Conservation (phyloP, 179 eudicot species). For the Vitellaria paradoxa region DNA sequence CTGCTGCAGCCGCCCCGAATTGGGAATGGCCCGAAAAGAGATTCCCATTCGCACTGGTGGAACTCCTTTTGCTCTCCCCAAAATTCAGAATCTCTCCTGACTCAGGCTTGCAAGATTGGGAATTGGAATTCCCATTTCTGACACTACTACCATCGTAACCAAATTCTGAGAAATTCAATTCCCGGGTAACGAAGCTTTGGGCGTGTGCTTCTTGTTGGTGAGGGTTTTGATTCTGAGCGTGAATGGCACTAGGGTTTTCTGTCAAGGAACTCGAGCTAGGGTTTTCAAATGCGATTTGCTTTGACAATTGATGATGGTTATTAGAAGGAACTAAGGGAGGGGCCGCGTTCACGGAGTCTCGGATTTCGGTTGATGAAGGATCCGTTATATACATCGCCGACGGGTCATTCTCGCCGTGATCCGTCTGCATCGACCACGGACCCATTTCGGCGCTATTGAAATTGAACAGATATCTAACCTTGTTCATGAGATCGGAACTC, state of each 20-base stretch:
- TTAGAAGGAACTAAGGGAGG: background rate
- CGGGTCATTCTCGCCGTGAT: conserved; percentile 57
- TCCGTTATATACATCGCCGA: conserved; percentile 68
- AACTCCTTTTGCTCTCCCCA: conserved; percentile 47
- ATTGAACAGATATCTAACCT: conserved; percentile 55
- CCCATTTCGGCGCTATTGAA: conserved; percentile 21
- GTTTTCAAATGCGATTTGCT: conserved; percentile 21
- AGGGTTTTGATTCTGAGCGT: conserved; percentile 4
- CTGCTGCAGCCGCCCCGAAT: conserved; percentile 20
- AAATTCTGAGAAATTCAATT: conserved; percentile 66
- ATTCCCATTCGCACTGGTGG: conserved; percentile 23
- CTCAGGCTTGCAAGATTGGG: conserved; percentile 48
- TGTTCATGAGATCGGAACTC: conserved; percentile 53
- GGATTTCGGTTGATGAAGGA: conserved; percentile 28
- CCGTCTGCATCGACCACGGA: conserved; percentile 11
- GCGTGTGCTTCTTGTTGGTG: conserved; percentile 17
- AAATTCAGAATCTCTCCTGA: conserved; percentile 71
- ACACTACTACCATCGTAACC: conserved; percentile 30
- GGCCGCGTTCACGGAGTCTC: background rate
- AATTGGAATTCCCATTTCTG: conserved; percentile 28
- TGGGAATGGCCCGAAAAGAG: conserved; percentile 41
- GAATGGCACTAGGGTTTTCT: conserved; percentile 30
- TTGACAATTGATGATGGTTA: conserved; percentile 7
- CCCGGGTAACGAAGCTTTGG: conserved; percentile 33
- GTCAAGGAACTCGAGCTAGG: conserved; percentile 24